Percentiles rank a stretch among this genome's conserved stretches.
These are phyloP conservation scores for Hyphopichia khmerensis DNA, from an alignment of 1,139 yeast species.

Conservation along the genomic window DNA sequence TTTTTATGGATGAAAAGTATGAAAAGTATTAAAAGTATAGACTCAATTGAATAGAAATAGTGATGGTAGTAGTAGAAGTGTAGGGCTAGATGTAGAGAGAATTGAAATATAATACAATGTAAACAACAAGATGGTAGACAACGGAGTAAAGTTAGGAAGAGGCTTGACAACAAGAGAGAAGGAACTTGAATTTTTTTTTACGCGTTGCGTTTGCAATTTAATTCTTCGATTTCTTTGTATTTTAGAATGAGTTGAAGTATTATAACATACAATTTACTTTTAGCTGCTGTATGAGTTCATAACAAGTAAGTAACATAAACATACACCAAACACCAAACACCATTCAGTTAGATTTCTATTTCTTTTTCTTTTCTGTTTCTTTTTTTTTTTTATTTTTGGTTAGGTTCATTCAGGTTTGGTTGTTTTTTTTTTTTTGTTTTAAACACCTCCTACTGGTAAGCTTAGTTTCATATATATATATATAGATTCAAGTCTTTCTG, in stretches of 20 bases:
- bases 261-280: too few relatives aligned
- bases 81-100: too few relatives aligned
- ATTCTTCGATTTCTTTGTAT: conserved; percentile 1
- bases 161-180: not conserved
- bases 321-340: not conserved
- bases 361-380: not conserved
- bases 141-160: too few relatives aligned
- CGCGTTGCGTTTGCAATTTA: conserved; percentile 3
- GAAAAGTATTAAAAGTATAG: too few relatives aligned
- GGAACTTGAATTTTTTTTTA: not conserved
- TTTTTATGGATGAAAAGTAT: too few relatives aligned
- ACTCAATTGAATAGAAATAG: too few relatives aligned
- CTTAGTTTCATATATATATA: not conserved
- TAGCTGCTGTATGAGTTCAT: not conserved
- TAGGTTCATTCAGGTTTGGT: not conserved
- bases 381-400: not conserved
- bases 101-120: too few relatives aligned
- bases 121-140: too few relatives aligned
- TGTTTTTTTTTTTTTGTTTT: not conserved
- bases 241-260: not conserved
- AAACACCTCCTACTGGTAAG: not conserved
- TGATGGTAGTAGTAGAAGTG: too few relatives aligned
- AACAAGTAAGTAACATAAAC: not conserved
- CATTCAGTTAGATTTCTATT: not conserved
- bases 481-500: not conserved